A percentile compares a stretch with the other conserved stretches of the same genome.
These are phyloP conservation scores for Jatropha curcas DNA, from an alignment of 345 rosid species.

Conservation along the genomic window DNA sequence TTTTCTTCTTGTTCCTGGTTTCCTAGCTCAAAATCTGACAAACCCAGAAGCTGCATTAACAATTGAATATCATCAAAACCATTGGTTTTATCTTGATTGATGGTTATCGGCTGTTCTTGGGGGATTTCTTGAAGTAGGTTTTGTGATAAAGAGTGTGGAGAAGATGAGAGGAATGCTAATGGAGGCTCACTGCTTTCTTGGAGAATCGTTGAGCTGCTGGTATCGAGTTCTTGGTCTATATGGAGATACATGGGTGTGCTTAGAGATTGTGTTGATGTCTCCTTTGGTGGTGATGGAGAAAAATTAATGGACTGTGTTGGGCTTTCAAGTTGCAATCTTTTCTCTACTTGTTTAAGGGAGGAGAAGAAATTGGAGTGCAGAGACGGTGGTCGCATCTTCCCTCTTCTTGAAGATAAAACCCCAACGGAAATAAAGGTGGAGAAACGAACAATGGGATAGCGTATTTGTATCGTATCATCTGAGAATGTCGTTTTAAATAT, in stretches of 20 bases:
- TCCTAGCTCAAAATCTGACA: slow-evolving; percentile 16
- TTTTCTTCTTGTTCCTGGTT: slow-evolving; percentile 15
- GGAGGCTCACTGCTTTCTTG: slow-evolving; percentile 51
- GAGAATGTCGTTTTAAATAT: too few species aligned
- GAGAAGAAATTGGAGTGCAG: slow-evolving; percentile 44
- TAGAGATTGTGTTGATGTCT: slow-evolving; percentile 29
- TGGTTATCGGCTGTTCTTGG: not conserved
- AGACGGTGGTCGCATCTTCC: slow-evolving; percentile 34
- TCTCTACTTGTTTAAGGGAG: slow-evolving; percentile 49
- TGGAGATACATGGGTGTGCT: slow-evolving; percentile 42
- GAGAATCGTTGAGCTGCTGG: slow-evolving; percentile 8
- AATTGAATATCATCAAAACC: slow-evolving; percentile 32
- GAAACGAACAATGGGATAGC: too few species aligned
- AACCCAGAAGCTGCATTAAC: slow-evolving; percentile 41
- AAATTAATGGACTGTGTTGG: slow-evolving; percentile 10
- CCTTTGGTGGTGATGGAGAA: slow-evolving; percentile 11
- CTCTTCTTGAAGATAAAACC: too few species aligned
- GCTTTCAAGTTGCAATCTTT: slow-evolving; percentile 40
- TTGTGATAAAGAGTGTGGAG: slow-evolving; percentile 26
- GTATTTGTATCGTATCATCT: too few species aligned
- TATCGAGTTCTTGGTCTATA: not conserved
- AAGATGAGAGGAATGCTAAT: slow-evolving; percentile 39
- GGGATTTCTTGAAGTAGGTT: slow-evolving; percentile 20
- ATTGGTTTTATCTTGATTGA: not conserved
- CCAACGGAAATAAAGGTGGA: too few species aligned